Conservation (phyloP, 163 green algal genomes). For the Scenedesmus sp. region DNA sequence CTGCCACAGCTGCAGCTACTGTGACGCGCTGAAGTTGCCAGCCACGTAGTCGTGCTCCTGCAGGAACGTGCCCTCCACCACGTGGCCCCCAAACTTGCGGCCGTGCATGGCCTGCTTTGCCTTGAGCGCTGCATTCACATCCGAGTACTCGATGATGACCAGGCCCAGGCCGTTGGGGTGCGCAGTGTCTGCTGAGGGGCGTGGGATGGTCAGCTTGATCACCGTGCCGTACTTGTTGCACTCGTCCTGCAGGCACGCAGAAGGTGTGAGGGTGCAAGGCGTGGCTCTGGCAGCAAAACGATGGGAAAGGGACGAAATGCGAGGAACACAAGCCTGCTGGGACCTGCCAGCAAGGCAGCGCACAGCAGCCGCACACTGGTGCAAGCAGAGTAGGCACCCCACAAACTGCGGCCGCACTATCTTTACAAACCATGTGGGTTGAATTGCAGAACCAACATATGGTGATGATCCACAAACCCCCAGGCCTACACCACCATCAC, state of each 20-base stretch:
- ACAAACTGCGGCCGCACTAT: too few species aligned
- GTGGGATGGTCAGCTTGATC: slow-evolving; percentile 79
- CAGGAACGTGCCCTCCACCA: slow-evolving; percentile 84
- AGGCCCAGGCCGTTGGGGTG: slow-evolving; percentile 59
- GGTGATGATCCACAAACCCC: too few species aligned
- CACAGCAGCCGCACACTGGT: background rate
- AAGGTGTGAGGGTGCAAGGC: background rate
- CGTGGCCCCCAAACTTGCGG: slow-evolving; percentile 93
- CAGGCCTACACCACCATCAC: background rate
- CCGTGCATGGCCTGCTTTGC: slow-evolving; percentile 92
- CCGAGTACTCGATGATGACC: slow-evolving; percentile 91
- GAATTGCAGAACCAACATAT: too few species aligned
- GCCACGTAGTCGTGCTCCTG: slow-evolving; percentile 77
- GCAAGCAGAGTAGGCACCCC: too few species aligned
- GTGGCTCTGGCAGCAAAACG: background rate
- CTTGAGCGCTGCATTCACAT: slow-evolving; percentile 74
- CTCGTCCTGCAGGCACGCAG: slow-evolving; percentile 80
- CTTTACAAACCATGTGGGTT: too few species aligned
- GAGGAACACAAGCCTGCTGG: background rate
- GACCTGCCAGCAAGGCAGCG: too few species aligned
- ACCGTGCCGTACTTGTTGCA: slow-evolving; percentile 89
- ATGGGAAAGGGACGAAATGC: too few species aligned
- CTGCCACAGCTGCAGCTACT: background rate
- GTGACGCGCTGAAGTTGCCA: slow-evolving; percentile 57
- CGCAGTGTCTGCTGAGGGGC: slow-evolving; percentile 57